These are phyloP conservation scores for Linum tenue DNA, from an alignment of 345 rosid species.

Conservation along the genomic window DNA sequence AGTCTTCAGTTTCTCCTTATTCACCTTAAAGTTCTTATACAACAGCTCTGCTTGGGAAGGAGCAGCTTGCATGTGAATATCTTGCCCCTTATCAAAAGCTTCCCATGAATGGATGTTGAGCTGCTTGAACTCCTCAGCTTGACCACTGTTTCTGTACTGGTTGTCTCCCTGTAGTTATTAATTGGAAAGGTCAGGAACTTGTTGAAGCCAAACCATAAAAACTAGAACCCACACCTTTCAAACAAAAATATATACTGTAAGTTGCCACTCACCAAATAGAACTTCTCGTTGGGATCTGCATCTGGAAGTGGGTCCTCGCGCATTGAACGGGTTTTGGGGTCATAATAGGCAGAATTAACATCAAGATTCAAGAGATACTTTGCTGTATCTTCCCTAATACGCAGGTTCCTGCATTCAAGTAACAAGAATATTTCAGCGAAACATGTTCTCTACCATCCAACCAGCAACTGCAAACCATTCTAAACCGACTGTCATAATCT, in stretches of 20 bases:
- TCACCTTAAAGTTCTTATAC: constrained; percentile 34
- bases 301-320: constrained; percentile 81
- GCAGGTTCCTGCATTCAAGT: constrained; percentile 39
- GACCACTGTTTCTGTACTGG: constrained; percentile 61
- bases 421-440: neutral
- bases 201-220: neutral
- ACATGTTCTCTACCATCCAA: neutral
- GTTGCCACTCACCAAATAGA: constrained; percentile 39
- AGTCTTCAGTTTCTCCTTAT: constrained; percentile 45
- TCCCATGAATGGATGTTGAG: constrained; percentile 53
- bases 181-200: neutral
- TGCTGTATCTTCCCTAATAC: constrained; percentile 72
- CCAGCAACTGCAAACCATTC: neutral
- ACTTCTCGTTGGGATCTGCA: constrained; percentile 66
- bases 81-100: constrained; percentile 71
- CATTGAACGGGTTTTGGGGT: constrained; percentile 72
- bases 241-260: no score
- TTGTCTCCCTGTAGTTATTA: constrained; percentile 45
- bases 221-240: no score
- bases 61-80: constrained; percentile 65
- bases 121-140: constrained; percentile 64
- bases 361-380: constrained; percentile 69
- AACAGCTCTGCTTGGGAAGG: constrained; percentile 69
- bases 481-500: neutral
- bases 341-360: constrained; percentile 66